Percentiles rank a stretch among this genome's conserved stretches.
phyloP scores from a whole-genome alignment of 768 basidiomycete species.

The Amanita muscaria region DNA sequence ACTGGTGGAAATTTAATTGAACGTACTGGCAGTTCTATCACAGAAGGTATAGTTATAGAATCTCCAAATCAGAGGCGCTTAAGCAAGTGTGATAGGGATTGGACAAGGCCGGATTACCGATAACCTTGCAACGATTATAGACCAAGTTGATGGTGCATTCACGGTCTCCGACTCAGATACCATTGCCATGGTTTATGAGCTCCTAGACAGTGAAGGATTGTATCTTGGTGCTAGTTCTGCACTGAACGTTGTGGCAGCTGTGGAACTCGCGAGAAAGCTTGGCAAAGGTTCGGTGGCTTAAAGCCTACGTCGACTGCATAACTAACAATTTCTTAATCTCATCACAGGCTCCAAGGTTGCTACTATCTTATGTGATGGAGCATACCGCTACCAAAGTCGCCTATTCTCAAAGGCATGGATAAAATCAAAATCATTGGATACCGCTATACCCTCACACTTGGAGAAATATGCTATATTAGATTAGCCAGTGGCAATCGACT shows the following conservation, averaged over 20 bases:
- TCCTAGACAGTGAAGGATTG: constrained; percentile 86
- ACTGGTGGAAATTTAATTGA: constrained; percentile 75
- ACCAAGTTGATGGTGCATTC: constrained; percentile 73
- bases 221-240: constrained; percentile 94
- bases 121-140: constrained; percentile 79
- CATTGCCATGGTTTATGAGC: constrained; percentile 87
- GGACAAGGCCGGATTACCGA: constrained; percentile 94
- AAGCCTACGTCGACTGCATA: no score
- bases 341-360: constrained; percentile 70
- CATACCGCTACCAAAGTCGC: constrained; percentile 94
- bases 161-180: constrained; percentile 83
- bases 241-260: constrained; percentile 90
- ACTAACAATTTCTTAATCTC: not conserved
- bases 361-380: constrained; percentile 91
- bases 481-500: not conserved
- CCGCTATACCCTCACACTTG: constrained; percentile 73
- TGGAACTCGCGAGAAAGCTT: constrained; percentile 75
- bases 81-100: constrained; percentile 52
- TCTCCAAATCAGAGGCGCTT: no score
- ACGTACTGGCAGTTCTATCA: constrained; percentile 79
- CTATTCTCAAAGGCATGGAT: constrained; percentile 95
- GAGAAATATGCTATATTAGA: constrained; percentile 81
- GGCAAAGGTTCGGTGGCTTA: constrained; percentile 54
- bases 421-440: constrained; percentile 63
- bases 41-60: constrained; percentile 70